Evolutionary conservation across 2,329 filamentous ascomycete genomes (phyloP), one percentile per base, ranked within the genome.

Genomic region (Botryosphaeria agaves): DNA sequence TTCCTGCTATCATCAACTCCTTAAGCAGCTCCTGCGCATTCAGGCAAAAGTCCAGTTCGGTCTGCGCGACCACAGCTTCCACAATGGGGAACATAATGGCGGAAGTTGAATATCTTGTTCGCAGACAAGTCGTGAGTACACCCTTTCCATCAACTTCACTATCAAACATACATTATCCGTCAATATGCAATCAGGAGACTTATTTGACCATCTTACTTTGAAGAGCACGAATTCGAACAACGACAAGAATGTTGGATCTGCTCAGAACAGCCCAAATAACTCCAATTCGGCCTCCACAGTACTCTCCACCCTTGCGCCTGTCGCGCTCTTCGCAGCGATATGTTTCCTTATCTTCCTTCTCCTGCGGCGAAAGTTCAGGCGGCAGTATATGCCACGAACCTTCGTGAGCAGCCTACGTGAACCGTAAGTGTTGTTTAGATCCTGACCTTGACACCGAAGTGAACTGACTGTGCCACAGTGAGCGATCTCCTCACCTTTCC

Each of bases 361-460:
- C 11, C 48, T 62, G 31, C 45, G 59, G 21, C 48, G 47, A 19
- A 47, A 44, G 28, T 61, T 57, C 35, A 56, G 52, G 14, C 54
- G 57, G 24, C 52, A 57, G 30, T 62, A 61, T 39, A 47, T 47
- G 21, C 57, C 59, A 4, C 45, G 58, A 33, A 60, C 58, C 1
- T 61, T 53, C 35, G 44, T 63, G 14, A 52, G 52, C n/a, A 58
- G 51, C 6, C 43, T 63, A 11, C 48, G 49, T 25, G 43, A 51
- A 23, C 48, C 53, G 42, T 49, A 34, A 23, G 42, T 29, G 8
- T 11, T 31, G 5, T 18, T 14, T 14, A 15, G 14, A 12, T n/a
- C n/a, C n/a, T 15, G 9, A 12, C 14, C 15, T 23, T 31, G 18
- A n/a, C n/a, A n/a, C n/a, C n/a, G n/a, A n/a, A n/a, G n/a, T n/a